Conservation (phyloP, 1,284 basidiomycete genomes). For the Cryptococcus deneoformans region DNA sequence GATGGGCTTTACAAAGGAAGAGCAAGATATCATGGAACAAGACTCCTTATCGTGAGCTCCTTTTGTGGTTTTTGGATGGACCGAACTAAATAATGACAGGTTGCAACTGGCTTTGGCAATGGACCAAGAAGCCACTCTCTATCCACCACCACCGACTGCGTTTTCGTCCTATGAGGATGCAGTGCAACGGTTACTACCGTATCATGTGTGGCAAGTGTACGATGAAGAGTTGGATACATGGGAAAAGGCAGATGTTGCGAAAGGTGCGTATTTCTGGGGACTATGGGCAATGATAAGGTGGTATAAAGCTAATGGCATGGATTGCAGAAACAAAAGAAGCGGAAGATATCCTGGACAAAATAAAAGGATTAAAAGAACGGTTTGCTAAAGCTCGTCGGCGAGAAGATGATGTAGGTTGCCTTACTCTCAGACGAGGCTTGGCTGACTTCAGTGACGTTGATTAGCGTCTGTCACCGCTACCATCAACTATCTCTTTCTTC, state of each 20-base stretch:
- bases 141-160: conserved; percentile 20
- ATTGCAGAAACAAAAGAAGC: conserved; percentile 20
- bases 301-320: conserved; percentile 1
- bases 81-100: conserved; percentile 10
- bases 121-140: conserved; percentile 35
- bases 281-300: neutral
- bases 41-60: conserved; percentile 7
- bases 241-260: conserved; percentile 6
- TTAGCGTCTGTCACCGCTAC: conserved; percentile 31
- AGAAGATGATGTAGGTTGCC: conserved; percentile 31
- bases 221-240: conserved; percentile 35
- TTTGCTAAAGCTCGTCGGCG: conserved; percentile 25
- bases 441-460: neutral
- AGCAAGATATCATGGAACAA: conserved; percentile 14
- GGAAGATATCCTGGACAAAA: conserved; percentile 14
- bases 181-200: conserved; percentile 39
- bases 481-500: conserved; percentile 30
- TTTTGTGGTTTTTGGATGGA: neutral
- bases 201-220: conserved; percentile 43
- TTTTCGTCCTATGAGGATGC: conserved; percentile 37
- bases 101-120: conserved; percentile 32
- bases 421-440: neutral
- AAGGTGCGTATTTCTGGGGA: conserved; percentile 15
- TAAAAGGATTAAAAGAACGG: conserved; percentile 25
- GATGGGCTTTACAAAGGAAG: conserved; percentile 18